Percentiles rank a stretch among this genome's conserved stretches.
These are phyloP conservation scores for Chrysopogon serrulatus DNA, from an alignment of 176 grass and related monocot genomes.

Conservation along the genomic window DNA sequence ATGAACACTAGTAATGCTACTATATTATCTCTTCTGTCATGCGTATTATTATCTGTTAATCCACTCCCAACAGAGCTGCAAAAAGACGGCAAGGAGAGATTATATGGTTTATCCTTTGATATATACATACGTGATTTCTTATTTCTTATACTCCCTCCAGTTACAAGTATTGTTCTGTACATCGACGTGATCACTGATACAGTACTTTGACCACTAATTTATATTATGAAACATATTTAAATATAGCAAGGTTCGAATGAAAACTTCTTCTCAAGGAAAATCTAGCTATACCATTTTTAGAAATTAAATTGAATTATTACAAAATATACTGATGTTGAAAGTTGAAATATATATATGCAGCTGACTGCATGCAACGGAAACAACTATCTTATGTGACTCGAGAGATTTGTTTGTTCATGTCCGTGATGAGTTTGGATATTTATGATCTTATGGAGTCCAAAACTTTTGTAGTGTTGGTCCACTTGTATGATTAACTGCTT, in stretches of 20 bases:
- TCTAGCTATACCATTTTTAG: no score
- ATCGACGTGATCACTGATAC: no score
- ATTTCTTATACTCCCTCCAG: neutral
- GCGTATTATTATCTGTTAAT: neutral
- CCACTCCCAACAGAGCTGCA: neutral
- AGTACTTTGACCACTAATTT: no score
- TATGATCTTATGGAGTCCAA: neutral
- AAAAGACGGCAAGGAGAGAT: neutral
- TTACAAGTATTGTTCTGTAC: no score
- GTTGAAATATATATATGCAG: no score
- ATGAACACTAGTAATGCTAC: conserved; percentile 37
- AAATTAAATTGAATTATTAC: no score
- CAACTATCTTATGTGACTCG: no score
- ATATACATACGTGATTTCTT: neutral
- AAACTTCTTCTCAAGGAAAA: no score
- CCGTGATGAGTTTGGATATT: neutral
- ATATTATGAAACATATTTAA: no score
- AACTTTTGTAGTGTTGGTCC: neutral
- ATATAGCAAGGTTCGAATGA: no score
- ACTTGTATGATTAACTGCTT: neutral
- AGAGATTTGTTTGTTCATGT: neutral
- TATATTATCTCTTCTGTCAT: neutral
- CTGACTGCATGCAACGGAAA: no score
- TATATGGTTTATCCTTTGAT: neutral
- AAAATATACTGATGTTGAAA: no score